Percentiles rank a stretch among this genome's conserved stretches.
Conservation (phyloP, 768 basidiomycete genomes). For the Pisolithus sp. region DNA sequence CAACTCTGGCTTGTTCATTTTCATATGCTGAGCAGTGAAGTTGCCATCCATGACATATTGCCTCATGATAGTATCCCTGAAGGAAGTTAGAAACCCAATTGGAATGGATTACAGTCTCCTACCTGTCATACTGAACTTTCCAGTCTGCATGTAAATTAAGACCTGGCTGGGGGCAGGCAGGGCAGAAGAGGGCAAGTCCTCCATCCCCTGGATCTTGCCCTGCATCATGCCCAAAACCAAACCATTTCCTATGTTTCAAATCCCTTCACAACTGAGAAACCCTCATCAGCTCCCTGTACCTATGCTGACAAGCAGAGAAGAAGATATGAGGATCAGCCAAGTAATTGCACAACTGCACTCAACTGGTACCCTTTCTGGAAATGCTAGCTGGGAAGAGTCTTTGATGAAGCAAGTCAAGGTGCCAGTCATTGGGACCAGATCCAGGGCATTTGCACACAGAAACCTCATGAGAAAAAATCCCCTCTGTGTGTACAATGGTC, state of each 20-base stretch:
- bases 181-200: conserved; percentile 18
- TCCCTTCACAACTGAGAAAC: conserved; percentile 1
- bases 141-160: conserved; percentile 21
- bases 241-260: background rate
- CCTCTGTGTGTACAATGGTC: too few relatives aligned
- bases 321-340: too few relatives aligned
- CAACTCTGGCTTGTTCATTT: conserved; percentile 15
- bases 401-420: too few relatives aligned
- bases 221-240: conserved; percentile 7
- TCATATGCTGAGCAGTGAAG: conserved; percentile 11
- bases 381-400: too few relatives aligned
- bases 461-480: too few relatives aligned
- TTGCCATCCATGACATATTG: conserved; percentile 8
- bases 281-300: conserved; percentile 8
- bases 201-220: background rate
- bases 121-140: conserved; percentile 7
- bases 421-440: too few relatives aligned
- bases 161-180: conserved; percentile 22
- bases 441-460: too few relatives aligned
- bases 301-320: background rate
- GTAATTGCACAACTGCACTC: too few relatives aligned
- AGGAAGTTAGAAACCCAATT: background rate
- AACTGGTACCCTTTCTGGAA: too few relatives aligned
- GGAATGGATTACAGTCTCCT: background rate
- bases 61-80: background rate